Conservation (phyloP, 371 early-diverging fungal genomes). For the Rhizopus sp. region DNA sequence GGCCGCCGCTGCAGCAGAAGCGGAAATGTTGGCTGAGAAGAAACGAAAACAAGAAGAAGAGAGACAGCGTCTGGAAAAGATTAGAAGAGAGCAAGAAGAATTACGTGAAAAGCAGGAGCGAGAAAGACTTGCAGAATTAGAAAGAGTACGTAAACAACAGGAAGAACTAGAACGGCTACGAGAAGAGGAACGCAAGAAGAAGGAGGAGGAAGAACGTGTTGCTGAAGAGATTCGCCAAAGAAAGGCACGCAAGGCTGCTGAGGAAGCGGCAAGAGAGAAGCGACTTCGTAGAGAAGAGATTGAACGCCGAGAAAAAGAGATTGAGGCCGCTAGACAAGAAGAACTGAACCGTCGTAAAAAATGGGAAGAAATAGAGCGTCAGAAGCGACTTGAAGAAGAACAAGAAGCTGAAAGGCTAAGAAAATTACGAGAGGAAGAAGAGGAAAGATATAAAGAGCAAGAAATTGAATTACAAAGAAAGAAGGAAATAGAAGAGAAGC, state of each 20-base stretch:
- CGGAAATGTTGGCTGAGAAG: conserved; percentile 27
- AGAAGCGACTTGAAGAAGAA: conserved; percentile 18
- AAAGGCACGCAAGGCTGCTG: conserved; percentile 37
- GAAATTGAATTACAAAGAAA: conserved; percentile 10
- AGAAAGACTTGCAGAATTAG: conserved; percentile 13
- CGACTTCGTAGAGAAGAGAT: conserved; percentile 32
- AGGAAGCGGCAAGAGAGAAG: conserved; percentile 47
- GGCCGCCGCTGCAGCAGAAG: conserved; percentile 28
- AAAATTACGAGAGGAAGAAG: conserved; percentile 14
- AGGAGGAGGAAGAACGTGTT: conserved; percentile 32
- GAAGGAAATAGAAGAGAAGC: conserved; percentile 11
- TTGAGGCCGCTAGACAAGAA: conserved; percentile 31
- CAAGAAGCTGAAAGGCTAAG: background rate
- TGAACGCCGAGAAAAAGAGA: conserved; percentile 32
- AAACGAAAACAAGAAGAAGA: conserved; percentile 30
- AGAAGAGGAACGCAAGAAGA: conserved; percentile 21
- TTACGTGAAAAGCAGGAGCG: conserved; percentile 16
- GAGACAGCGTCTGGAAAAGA: conserved; percentile 18
- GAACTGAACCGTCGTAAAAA: conserved; percentile 33
- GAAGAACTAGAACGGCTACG: conserved; percentile 24
- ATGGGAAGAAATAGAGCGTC: conserved; percentile 34
- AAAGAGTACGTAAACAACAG: conserved; percentile 19
- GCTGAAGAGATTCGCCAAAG: conserved; percentile 38
- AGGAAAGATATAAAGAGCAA: conserved; percentile 5
- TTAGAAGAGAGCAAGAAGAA: conserved; percentile 21